phyloP scores from a whole-genome alignment of 1,284 basidiomycete genomes.

The Stygiomarasmius scandens region DNA sequence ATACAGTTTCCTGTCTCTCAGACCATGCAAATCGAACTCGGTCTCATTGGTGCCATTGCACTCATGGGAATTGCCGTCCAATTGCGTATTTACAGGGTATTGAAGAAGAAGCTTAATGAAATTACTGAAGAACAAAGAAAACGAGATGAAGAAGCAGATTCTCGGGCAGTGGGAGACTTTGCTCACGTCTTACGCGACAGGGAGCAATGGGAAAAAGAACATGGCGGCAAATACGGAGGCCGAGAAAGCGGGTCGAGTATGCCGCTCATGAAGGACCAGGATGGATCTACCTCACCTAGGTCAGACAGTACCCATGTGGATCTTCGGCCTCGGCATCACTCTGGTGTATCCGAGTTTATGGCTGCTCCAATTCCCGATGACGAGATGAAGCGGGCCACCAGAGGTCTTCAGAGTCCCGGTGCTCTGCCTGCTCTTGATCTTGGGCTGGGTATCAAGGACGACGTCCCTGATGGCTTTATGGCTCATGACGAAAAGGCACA shows the following conservation, averaged over 20 bases:
- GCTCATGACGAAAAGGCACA: constrained; percentile 41
- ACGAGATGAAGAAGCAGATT: constrained; percentile 76
- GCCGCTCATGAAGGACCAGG: constrained; percentile 63
- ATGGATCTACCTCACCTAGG: constrained; percentile 52
- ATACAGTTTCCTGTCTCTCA: constrained; percentile 85
- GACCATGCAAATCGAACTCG: constrained; percentile 92
- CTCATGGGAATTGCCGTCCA: constrained; percentile 91
- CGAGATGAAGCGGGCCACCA: constrained; percentile 53
- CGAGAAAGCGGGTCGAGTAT: constrained; percentile 60
- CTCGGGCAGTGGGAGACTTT: constrained; percentile 75
- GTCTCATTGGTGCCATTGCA: constrained; percentile 79
- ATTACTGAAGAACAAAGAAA: constrained; percentile 77
- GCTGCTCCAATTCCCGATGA: constrained; percentile 62
- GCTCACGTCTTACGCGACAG: constrained; percentile 71
- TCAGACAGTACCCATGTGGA: constrained; percentile 55
- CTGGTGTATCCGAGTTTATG: constrained; percentile 73
- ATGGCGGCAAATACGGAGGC: constrained; percentile 65
- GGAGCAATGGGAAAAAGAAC: constrained; percentile 85
- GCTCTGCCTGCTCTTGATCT: constrained; percentile 75
- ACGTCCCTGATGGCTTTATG: constrained; percentile 72
- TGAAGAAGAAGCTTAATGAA: constrained; percentile 79
- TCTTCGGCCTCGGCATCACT: constrained; percentile 58
- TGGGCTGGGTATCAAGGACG: constrained; percentile 68
- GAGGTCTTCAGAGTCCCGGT: constrained; percentile 52
- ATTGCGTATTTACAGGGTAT: constrained; percentile 79